Percentiles rank a stretch among this genome's conserved stretches.
These are phyloP conservation scores for Rhynchospora pubera DNA, from an alignment of 176 grass and related monocot genomes.

Conservation along the genomic window DNA sequence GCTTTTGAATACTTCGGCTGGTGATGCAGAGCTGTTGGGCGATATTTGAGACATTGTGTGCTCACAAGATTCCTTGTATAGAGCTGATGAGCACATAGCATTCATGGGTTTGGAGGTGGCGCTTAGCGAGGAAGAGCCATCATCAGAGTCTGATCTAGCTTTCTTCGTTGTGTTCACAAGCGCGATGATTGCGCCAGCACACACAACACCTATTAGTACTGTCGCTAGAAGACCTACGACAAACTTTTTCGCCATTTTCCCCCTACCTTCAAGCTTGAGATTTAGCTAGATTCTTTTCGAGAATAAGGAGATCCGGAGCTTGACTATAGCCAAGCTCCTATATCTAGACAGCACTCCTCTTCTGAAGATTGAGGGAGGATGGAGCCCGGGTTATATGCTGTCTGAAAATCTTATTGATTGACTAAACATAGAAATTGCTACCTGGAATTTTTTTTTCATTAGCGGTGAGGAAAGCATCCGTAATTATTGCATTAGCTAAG, in stretches of 20 bases:
- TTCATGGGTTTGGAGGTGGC: slow-evolving; percentile 45
- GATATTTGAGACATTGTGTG: slow-evolving; percentile 35
- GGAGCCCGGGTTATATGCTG: neutral
- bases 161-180: neutral
- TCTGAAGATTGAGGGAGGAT: neutral
- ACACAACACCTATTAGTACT: neutral
- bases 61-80: slow-evolving; percentile 75
- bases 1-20: slow-evolving; percentile 33
- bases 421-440: neutral
- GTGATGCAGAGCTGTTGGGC: slow-evolving; percentile 29
- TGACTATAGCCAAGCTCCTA: neutral
- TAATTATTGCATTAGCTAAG: neutral
- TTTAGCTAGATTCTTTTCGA: neutral
- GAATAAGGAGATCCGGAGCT: neutral
- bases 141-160: neutral
- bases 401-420: neutral
- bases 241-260: slow-evolving; percentile 4
- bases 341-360: neutral
- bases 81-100: slow-evolving; percentile 51
- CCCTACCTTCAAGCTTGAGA: neutral
- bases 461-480: neutral
- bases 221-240: neutral
- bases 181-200: neutral
- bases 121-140: slow-evolving; percentile 10
- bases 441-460: neutral